Conservation (phyloP, 108 stramenopile species). For the Mediolabrus comicus region DNA sequence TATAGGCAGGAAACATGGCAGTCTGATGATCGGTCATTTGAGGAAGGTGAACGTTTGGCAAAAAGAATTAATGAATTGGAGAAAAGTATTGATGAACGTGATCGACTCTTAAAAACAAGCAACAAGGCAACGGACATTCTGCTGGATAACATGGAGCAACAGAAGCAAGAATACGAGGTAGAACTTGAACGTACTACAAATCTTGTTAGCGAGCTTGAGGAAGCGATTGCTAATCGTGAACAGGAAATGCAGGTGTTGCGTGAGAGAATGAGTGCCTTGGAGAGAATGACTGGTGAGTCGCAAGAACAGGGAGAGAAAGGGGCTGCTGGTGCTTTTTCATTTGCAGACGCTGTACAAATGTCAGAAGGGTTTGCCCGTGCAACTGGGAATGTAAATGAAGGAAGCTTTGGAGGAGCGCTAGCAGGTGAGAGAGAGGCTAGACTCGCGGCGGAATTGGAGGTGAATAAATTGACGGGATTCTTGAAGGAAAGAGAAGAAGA, state of each 20-base stretch:
- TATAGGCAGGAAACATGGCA: slow-evolving; percentile 3
- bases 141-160: slow-evolving; percentile 35
- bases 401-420: not conserved
- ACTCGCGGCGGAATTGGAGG: slow-evolving; percentile 1
- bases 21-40: not conserved
- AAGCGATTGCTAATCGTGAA: slow-evolving; percentile 28
- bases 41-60: slow-evolving; percentile 22
- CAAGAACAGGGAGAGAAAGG: slow-evolving; percentile 11
- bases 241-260: slow-evolving; percentile 32
- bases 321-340: slow-evolving; percentile 1
- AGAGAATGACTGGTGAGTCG: slow-evolving; percentile 22
- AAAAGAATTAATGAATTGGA: slow-evolving; percentile 23
- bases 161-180: slow-evolving; percentile 36
- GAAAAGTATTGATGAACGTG: slow-evolving; percentile 30
- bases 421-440: slow-evolving; percentile 6
- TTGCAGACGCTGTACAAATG: slow-evolving; percentile 14
- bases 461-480: slow-evolving; percentile 7
- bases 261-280: slow-evolving; percentile 20
- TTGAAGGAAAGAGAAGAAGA: slow-evolving; percentile 20
- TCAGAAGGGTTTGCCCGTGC: slow-evolving; percentile 3
- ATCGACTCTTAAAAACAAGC: slow-evolving; percentile 26
- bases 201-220: slow-evolving; percentile 35
- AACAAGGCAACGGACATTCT: slow-evolving; percentile 48
- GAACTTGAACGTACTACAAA: slow-evolving; percentile 30
- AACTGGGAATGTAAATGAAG: not conserved